Evolutionary conservation across 768 basidiomycete species (phyloP).

Genomic region (Rhizopogon roseolus): DNA sequence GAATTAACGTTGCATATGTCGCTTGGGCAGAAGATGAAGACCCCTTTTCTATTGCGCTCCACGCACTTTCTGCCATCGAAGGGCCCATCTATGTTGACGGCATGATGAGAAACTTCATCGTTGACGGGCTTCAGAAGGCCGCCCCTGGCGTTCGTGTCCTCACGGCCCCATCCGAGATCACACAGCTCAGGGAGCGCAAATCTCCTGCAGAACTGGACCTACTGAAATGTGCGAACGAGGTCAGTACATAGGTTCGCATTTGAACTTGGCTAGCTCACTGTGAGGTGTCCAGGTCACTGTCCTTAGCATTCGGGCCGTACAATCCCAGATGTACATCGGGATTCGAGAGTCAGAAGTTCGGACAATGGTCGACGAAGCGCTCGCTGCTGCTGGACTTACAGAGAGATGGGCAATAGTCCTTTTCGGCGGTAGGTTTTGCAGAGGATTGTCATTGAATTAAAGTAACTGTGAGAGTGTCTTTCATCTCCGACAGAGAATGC

Average conservation of each 20-base stretch:
- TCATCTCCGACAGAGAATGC: constrained; percentile 59
- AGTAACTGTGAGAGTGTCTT: not conserved
- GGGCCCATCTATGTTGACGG: constrained; percentile 55
- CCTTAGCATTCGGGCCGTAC: constrained; percentile 64
- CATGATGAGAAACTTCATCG: constrained; percentile 56
- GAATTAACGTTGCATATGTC: constrained; percentile 38
- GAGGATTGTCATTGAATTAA: too few relatives aligned
- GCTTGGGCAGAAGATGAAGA: constrained; percentile 66
- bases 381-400: constrained; percentile 54
- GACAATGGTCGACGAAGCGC: constrained; percentile 49
- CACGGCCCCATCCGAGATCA: constrained; percentile 51
- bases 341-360: constrained; percentile 72
- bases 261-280: not conserved
- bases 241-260: constrained; percentile 22
- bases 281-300: constrained; percentile 56
- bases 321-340: constrained; percentile 57
- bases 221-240: constrained; percentile 78
- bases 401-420: constrained; percentile 60
- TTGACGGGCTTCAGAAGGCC: constrained; percentile 53
- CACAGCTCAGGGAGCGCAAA: constrained; percentile 69
- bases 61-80: constrained; percentile 19
- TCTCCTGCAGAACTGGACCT: constrained; percentile 65
- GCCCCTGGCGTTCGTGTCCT: constrained; percentile 33
- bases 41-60: constrained; percentile 54
- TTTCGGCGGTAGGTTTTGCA: constrained; percentile 61